Percentiles rank a stretch among this genome's conserved stretches.
These are phyloP conservation scores for Boletus semigastroideus DNA, from an alignment of 1,284 basidiomycete genomes.

Conservation along the genomic window DNA sequence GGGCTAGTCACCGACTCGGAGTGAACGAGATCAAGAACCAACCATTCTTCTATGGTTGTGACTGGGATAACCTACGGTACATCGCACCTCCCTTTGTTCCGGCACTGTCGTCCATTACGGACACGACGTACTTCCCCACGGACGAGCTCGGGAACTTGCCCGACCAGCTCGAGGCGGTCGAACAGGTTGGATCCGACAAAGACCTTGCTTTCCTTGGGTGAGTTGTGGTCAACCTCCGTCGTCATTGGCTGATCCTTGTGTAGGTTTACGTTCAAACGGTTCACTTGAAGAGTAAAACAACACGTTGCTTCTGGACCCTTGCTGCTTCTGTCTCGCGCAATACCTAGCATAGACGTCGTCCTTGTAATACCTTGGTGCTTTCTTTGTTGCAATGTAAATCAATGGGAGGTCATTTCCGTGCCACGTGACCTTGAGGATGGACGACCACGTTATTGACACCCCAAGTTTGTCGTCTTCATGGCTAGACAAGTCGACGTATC, in stretches of 20 bases:
- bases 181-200: slow-evolving; percentile 76
- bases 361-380: slow-evolving; percentile 26
- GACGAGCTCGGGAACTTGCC: slow-evolving; percentile 89
- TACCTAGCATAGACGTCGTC: slow-evolving; percentile 33
- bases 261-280: slow-evolving; percentile 84
- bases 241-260: slow-evolving; percentile 11
- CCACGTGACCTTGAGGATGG: slow-evolving; percentile 20
- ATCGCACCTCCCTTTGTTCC: slow-evolving; percentile 98
- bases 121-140: slow-evolving; percentile 96
- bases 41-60: slow-evolving; percentile 96
- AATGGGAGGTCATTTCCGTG: too few species aligned
- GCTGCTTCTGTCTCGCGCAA: slow-evolving; percentile 9
- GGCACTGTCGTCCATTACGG: slow-evolving; percentile 87
- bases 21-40: slow-evolving; percentile 92
- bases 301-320: neutral
- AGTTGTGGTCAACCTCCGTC: slow-evolving; percentile 24
- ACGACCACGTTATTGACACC: neutral
- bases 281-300: slow-evolving; percentile 42
- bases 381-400: slow-evolving; percentile 4
- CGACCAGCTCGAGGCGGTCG: slow-evolving; percentile 69
- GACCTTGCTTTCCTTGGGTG: slow-evolving; percentile 93
- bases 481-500: slow-evolving; percentile 62
- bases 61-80: slow-evolving; percentile 88
- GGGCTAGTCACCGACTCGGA: slow-evolving; percentile 75
- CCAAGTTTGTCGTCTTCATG: slow-evolving; percentile 36